Conservation (phyloP, 2,329 filamentous ascomycete species). For the Pseudohalonectria lignicola region DNA sequence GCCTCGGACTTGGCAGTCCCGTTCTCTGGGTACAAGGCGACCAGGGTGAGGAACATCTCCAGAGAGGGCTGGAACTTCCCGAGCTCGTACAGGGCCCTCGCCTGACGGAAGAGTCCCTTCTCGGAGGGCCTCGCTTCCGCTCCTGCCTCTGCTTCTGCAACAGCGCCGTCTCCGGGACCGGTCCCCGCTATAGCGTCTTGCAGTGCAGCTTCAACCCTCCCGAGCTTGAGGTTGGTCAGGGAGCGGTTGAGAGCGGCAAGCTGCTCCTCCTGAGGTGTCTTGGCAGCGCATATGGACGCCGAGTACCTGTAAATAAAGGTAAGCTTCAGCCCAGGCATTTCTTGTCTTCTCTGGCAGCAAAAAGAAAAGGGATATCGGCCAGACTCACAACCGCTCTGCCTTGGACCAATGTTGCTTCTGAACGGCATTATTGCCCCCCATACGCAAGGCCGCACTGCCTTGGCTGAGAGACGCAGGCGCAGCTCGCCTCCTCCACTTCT, state of each 20-base stretch:
- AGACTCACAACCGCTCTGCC: slow-evolving; percentile 20
- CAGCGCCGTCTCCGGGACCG: background rate
- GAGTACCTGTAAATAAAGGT: slow-evolving; percentile 25
- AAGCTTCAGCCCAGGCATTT: too few relatives aligned
- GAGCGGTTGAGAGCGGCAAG: slow-evolving; percentile 24
- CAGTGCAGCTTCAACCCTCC: slow-evolving; percentile 17
- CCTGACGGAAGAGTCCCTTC: slow-evolving; percentile 31
- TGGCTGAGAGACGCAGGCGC: background rate
- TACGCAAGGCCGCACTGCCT: slow-evolving; percentile 11
- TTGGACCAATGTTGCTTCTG: slow-evolving; percentile 13
- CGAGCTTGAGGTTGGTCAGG: slow-evolving; percentile 18
- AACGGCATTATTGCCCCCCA: slow-evolving; percentile 22
- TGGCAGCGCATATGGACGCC: slow-evolving; percentile 17
- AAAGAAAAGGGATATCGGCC: slow-evolving; percentile 5
- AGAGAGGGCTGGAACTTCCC: slow-evolving; percentile 23
- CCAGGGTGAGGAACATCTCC: slow-evolving; percentile 20
- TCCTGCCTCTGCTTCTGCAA: background rate
- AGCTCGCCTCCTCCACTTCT: slow-evolving; percentile 22
- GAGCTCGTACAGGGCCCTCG: slow-evolving; percentile 31
- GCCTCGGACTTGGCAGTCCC: slow-evolving; percentile 16
- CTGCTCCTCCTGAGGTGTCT: slow-evolving; percentile 22
- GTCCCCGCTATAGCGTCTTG: slow-evolving; percentile 16
- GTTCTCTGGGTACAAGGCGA: slow-evolving; percentile 22
- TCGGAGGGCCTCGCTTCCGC: slow-evolving; percentile 18
- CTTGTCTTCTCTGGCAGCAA: too few relatives aligned